Evolutionary conservation across 2,329 filamentous ascomycete species (phyloP).

Genomic region (Cordyceps pruinosa): DNA sequence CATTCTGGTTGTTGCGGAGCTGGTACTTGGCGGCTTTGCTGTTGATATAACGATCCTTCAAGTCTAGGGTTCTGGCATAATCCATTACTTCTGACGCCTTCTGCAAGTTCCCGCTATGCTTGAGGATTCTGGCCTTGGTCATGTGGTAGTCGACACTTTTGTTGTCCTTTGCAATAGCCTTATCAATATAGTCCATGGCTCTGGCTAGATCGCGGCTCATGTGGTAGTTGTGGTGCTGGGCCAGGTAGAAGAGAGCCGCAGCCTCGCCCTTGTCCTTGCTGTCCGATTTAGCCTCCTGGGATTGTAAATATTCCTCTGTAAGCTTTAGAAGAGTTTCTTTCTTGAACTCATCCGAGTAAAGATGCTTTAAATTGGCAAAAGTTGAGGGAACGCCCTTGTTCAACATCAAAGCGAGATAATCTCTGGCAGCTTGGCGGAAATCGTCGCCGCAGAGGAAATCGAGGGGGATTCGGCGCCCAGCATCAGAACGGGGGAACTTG

Average conservation of each 20-base stretch:
- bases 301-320: conserved; percentile 69
- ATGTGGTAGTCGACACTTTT: conserved; percentile 87
- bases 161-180: conserved; percentile 71
- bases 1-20: conserved; percentile 84
- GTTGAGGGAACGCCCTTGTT: conserved; percentile 91
- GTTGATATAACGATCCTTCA: conserved; percentile 94
- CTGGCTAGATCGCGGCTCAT: conserved; percentile 77
- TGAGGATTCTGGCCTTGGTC: conserved; percentile 91
- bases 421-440: conserved; percentile 70
- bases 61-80: conserved; percentile 73
- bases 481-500: conserved; percentile 77
- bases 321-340: conserved; percentile 67
- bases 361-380: conserved; percentile 91
- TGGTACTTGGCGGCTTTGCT: conserved; percentile 97
- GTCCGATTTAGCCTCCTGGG: conserved; percentile 43
- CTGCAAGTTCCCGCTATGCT: conserved; percentile 73
- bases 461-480: conserved; percentile 76
- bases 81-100: conserved; percentile 88
- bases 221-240: conserved; percentile 94
- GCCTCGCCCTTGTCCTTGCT: conserved; percentile 57
- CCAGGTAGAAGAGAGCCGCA: conserved; percentile 84
- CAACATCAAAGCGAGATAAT: conserved; percentile 77
- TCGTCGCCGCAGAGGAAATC: conserved; percentile 81
- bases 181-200: conserved; percentile 75
- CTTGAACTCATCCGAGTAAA: conserved; percentile 75